Evolutionary conservation across 805 yeast genomes (phyloP), one percentile per base, ranked within the genome.

Genomic region (Wickerhamomyces rabaulensis): DNA sequence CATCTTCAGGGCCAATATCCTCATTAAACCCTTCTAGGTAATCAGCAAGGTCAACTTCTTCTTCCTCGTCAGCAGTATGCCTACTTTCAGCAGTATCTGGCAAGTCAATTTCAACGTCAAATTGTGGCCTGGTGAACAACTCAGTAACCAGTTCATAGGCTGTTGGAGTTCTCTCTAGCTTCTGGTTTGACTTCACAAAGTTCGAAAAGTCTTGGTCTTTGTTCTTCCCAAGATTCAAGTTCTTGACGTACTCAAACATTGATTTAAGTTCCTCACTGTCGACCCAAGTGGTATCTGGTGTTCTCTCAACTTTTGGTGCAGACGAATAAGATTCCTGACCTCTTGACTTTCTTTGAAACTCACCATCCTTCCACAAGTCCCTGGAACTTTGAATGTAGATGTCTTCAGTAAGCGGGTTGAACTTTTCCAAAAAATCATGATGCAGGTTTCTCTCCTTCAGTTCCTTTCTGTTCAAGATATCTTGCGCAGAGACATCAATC

Each of bases 401-500:
- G 45, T 54, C 45, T 2, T 51, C 39, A 3, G 47, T 43, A 1
- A 48, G 40, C 4, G 52, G 47, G 7, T 55, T 45, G 17, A 54
- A 40, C 38, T 64, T 61, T 47, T 75, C 82, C 2, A 65, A 45
- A 47, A 82, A 76, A 44, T 72, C 70, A 46, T 71, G 63, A 57
- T 84, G 90, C 6, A 79, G 52, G 44, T 75, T 67, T 27, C 80
- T 58, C 47, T 73, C 74, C 4, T 53, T 55, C 9, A 82, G 40
- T 0, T 65, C 66, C 1, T 55, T 44, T 21, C 90, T 64, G 59
- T 91, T 90, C 9, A 65, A 27, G 12, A 92, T 84, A 61, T 74
- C 66, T n/a, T 68, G 72, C 0, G 89, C 82, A 6, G 71, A 54
- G 1, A 84, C 66, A 61, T 92, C 97, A 13, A 90, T 58, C 60